phyloP scores from a whole-genome alignment of 768 basidiomycete genomes.

The Tylopilus plumbeoviolaceoides region DNA sequence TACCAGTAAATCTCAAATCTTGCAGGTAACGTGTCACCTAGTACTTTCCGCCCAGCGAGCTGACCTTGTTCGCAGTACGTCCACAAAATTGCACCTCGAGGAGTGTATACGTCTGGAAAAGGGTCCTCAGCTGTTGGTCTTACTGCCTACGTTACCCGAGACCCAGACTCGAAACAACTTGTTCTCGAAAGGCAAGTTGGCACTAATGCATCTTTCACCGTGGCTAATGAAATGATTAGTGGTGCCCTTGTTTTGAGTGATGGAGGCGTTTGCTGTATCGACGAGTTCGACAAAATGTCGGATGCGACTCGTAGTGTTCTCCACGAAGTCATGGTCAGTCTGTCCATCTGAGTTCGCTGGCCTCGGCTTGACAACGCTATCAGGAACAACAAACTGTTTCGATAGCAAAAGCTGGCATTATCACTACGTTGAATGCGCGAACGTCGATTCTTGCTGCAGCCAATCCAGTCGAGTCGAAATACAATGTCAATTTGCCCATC shows the following conservation, averaged over 20 bases:
- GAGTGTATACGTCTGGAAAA: constrained; percentile 97
- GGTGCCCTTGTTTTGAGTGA: constrained; percentile 93
- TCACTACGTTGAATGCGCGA: constrained; percentile 96
- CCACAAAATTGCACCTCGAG: constrained; percentile 96
- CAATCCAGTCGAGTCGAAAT: constrained; percentile 94
- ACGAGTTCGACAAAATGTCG: constrained; percentile 99
- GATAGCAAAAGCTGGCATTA: constrained; percentile 98
- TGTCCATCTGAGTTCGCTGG: not conserved
- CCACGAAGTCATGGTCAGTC: constrained; percentile 93
- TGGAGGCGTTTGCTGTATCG: constrained; percentile 97
- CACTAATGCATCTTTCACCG: not conserved
- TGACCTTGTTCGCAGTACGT: constrained; percentile 65
- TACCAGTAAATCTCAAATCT: constrained; percentile 92
- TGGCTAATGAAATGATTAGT: constrained; percentile 36
- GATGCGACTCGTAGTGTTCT: constrained; percentile 95
- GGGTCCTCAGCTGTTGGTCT: constrained; percentile 98
- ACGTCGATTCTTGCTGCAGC: constrained; percentile 97
- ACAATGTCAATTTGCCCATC: constrained; percentile 87
- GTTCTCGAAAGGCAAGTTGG: constrained; percentile 82
- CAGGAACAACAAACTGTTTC: constrained; percentile 99
- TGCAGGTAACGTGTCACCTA: constrained; percentile 54
- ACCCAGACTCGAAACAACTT: constrained; percentile 97
- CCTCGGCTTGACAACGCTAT: constrained; percentile 1
- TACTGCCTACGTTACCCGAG: constrained; percentile 96
- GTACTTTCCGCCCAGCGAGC: not conserved